Evolutionary conservation across 192 early-diverging fungal genomes (phyloP).

Genomic region (Jimgerdemannia lactiflua): DNA sequence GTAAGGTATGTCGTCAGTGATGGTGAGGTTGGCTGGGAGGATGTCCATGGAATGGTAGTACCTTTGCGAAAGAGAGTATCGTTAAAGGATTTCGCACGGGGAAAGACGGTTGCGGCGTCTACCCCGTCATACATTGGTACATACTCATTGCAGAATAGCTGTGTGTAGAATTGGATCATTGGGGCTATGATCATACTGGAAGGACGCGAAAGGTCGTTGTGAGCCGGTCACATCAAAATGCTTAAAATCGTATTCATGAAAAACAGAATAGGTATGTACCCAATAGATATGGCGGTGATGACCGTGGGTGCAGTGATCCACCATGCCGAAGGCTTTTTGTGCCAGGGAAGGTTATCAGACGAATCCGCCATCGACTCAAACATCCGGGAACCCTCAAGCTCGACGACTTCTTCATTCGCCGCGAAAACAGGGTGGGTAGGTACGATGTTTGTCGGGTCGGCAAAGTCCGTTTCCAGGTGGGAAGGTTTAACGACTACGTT

Average conservation of each 20-base stretch:
- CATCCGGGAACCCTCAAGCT: too few relatives aligned
- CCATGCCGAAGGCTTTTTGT: neutral
- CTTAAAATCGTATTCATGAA: neutral
- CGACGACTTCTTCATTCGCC: too few relatives aligned
- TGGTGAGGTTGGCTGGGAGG: neutral
- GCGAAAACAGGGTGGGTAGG: too few relatives aligned
- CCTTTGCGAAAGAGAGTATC: constrained; percentile 8
- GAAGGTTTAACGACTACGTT: too few relatives aligned
- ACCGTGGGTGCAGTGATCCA: neutral
- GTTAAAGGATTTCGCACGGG: neutral
- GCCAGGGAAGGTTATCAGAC: neutral
- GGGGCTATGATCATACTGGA: constrained; percentile 23
- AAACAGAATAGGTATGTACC: neutral
- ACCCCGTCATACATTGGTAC: neutral
- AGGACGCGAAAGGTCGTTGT: neutral
- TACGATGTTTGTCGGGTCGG: too few relatives aligned
- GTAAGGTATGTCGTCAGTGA: constrained; percentile 15
- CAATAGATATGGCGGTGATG: neutral
- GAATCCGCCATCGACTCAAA: too few relatives aligned
- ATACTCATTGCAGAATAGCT: constrained; percentile 31
- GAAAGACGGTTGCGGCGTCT: neutral
- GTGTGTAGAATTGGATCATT: constrained; percentile 24
- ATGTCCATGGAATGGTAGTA: constrained; percentile 19
- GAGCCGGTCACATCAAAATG: neutral
- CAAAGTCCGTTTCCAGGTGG: too few relatives aligned